phyloP scores from a whole-genome alignment of 495 filamentous ascomycete species.

The Xylaria castorea region DNA sequence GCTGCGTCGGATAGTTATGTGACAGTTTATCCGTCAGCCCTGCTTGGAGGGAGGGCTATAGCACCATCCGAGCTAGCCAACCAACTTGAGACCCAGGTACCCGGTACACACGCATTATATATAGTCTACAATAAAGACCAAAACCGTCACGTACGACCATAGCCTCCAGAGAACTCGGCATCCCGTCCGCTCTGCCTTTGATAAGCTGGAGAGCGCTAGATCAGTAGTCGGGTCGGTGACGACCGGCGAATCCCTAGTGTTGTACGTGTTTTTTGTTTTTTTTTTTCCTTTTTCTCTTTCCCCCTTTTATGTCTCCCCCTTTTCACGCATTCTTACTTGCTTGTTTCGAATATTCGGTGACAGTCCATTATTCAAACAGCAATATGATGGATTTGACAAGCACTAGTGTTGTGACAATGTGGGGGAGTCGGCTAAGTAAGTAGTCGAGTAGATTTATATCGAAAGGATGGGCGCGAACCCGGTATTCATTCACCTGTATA shows the following conservation, averaged over 20 bases:
- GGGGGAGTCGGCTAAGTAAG: not conserved
- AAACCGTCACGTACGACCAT: constrained; percentile 32
- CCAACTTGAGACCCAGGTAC: not conserved
- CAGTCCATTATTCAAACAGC: no score
- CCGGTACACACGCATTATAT: not conserved
- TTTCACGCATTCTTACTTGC: not conserved
- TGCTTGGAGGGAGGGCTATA: not conserved
- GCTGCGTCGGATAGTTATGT: not conserved
- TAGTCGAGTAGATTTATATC: no score
- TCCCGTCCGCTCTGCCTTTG: constrained; percentile 54
- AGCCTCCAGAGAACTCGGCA: constrained; percentile 43
- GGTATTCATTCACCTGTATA: no score
- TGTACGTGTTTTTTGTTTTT: not conserved
- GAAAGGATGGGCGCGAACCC: no score
- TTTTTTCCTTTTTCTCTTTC: not conserved
- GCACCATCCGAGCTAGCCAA: not conserved
- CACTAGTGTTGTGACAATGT: not conserved
- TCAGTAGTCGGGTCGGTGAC: not conserved
- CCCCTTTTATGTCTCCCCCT: no score
- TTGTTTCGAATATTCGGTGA: no score
- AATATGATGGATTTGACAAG: no score
- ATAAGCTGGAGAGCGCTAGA: constrained; percentile 26
- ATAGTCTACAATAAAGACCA: not conserved
- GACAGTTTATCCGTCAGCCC: no score
- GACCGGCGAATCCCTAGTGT: not conserved